phyloP scores from a whole-genome alignment of 73 alveolate genomes.

The Effrenium voratum region DNA sequence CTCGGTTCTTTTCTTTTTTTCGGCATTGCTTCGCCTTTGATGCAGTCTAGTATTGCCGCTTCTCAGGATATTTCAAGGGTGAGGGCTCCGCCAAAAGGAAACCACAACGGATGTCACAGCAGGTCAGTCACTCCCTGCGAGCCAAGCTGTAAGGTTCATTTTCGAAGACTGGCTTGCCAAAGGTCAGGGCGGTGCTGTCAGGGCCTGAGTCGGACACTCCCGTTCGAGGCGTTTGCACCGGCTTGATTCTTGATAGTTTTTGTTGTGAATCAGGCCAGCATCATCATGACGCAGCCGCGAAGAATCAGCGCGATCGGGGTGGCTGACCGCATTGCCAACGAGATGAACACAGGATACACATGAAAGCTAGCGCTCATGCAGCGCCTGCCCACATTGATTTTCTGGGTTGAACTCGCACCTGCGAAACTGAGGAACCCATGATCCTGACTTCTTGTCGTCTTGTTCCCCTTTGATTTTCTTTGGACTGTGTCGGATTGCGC shows the following conservation, averaged over 20 bases:
- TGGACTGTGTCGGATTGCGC: too few relatives aligned
- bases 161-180: slow-evolving; percentile 94
- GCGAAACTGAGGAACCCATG: too few relatives aligned
- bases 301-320: slow-evolving; percentile 98
- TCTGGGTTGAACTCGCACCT: too few relatives aligned
- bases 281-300: slow-evolving; percentile 98
- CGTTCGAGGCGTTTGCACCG: background rate
- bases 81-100: too few relatives aligned
- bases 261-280: slow-evolving; percentile 56
- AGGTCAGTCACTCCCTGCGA: too few relatives aligned
- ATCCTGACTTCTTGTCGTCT: too few relatives aligned
- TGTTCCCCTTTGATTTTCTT: too few relatives aligned
- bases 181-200: slow-evolving; percentile 93
- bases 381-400: too few relatives aligned
- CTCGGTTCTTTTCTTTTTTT: background rate
- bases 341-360: slow-evolving; percentile 91
- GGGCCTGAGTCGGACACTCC: background rate
- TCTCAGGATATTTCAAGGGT: too few relatives aligned
- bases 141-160: slow-evolving; percentile 96
- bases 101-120: too few relatives aligned
- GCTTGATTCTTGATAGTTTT: background rate
- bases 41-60: background rate
- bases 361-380: too few relatives aligned
- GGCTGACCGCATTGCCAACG: slow-evolving; percentile 96
- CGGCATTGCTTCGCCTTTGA: background rate